Evolutionary conservation across 2,329 filamentous ascomycete species (phyloP).

Genomic region (Fusarium dlaminii): DNA sequence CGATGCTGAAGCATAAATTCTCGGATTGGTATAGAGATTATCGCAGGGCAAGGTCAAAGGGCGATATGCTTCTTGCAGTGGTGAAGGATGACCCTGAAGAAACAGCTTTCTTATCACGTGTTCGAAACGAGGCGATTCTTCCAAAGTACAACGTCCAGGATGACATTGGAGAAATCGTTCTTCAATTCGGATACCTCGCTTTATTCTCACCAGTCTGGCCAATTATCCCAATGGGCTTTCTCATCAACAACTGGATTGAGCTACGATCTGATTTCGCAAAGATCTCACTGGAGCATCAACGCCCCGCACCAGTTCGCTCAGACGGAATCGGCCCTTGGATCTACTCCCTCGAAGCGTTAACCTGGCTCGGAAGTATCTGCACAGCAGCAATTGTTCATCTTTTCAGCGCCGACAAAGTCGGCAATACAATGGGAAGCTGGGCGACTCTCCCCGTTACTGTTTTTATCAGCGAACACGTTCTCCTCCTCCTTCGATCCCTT

Average conservation of each 20-base stretch:
- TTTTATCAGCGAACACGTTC: slow-evolving; percentile 78
- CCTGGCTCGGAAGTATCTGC: slow-evolving; percentile 77
- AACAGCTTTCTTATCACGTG: slow-evolving; percentile 67
- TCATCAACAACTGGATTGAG: slow-evolving; percentile 82
- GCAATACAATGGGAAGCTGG: slow-evolving; percentile 60
- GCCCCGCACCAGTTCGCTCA: slow-evolving; percentile 73
- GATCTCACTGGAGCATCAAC: slow-evolving; percentile 77
- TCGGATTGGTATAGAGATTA: slow-evolving; percentile 57
- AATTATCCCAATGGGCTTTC: slow-evolving; percentile 75
- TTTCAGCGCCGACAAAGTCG: slow-evolving; percentile 68
- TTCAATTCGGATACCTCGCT: slow-evolving; percentile 78
- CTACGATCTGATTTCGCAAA: slow-evolving; percentile 81
- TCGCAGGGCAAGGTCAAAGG: slow-evolving; percentile 46
- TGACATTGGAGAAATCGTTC: slow-evolving; percentile 77
- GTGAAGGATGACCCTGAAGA: slow-evolving; percentile 70
- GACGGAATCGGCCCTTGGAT: slow-evolving; percentile 82
- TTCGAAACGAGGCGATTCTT: slow-evolving; percentile 74
- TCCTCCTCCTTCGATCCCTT: slow-evolving; percentile 66
- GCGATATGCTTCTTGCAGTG: slow-evolving; percentile 57
- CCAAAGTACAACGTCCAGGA: slow-evolving; percentile 76
- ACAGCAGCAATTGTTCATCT: slow-evolving; percentile 78
- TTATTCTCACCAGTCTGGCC: slow-evolving; percentile 82
- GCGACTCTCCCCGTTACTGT: slow-evolving; percentile 75
- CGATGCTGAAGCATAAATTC: slow-evolving; percentile 70
- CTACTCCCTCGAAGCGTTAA: slow-evolving; percentile 72